Percentiles rank a stretch among this genome's conserved stretches.
Conservation (phyloP, 768 basidiomycete genomes). For the Lactifluus echinatus region DNA sequence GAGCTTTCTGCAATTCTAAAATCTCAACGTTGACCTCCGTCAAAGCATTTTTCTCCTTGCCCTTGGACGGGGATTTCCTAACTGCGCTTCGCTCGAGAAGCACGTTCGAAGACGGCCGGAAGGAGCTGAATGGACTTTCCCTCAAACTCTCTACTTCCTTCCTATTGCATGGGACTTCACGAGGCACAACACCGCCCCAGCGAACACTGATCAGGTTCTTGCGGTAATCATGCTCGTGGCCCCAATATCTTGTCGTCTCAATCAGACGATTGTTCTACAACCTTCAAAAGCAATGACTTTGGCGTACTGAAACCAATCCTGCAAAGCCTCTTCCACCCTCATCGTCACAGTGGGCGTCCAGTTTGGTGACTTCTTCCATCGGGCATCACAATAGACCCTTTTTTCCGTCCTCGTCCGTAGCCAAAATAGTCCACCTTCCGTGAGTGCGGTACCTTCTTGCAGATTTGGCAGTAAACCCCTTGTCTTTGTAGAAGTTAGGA, state of each 20-base stretch:
- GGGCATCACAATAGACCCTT: slow-evolving; percentile 11
- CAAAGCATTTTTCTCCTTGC: neutral
- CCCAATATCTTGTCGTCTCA: slow-evolving; percentile 36
- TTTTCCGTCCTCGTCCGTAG: slow-evolving; percentile 18
- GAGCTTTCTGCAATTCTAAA: neutral
- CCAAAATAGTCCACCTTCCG: slow-evolving; percentile 28
- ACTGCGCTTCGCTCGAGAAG: neutral
- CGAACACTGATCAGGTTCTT: slow-evolving; percentile 31
- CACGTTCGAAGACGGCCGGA: neutral
- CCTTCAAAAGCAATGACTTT: neutral
- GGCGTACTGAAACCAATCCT: slow-evolving; percentile 4
- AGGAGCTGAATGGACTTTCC: slow-evolving; percentile 14
- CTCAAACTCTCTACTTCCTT: slow-evolving; percentile 1
- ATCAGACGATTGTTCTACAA: neutral
- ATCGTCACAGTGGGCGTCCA: slow-evolving; percentile 9
- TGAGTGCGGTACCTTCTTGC: slow-evolving; percentile 31
- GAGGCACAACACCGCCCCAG: slow-evolving; percentile 32
- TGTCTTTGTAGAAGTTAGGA: slow-evolving; percentile 27
- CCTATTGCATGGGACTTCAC: slow-evolving; percentile 7
- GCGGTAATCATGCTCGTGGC: slow-evolving; percentile 30
- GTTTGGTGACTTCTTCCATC: slow-evolving; percentile 3
- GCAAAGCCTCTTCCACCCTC: slow-evolving; percentile 11
- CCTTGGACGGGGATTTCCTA: neutral
- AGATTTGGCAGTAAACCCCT: slow-evolving; percentile 42
- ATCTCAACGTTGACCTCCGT: neutral